These are phyloP conservation scores for Beauveria sp. DNA, from an alignment of 2,329 filamentous ascomycete genomes.

Conservation along the genomic window DNA sequence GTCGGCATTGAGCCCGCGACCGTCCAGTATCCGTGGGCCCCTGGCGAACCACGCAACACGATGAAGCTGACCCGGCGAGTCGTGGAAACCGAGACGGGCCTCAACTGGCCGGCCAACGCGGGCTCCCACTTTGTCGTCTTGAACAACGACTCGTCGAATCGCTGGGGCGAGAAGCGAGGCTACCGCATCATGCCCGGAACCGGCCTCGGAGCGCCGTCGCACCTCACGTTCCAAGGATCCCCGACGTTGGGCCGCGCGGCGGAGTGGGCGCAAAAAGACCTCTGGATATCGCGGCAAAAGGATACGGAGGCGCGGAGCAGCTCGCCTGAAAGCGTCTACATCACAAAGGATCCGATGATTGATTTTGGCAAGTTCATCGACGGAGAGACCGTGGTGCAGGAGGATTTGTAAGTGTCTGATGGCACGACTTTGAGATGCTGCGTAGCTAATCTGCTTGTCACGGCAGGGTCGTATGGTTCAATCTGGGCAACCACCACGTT, in stretches of 20 bases:
- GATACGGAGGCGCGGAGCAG: too few species aligned
- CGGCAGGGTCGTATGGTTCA: constrained; percentile 42
- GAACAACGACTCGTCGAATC: constrained; percentile 41
- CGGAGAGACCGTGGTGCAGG: too few species aligned
- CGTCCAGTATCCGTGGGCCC: too few species aligned
- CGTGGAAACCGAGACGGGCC: constrained; percentile 34
- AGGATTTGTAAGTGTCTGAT: constrained; percentile 21
- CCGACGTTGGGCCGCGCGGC: too few species aligned
- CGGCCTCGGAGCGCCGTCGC: too few species aligned
- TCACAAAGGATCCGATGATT: constrained; percentile 35
- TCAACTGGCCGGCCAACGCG: constrained; percentile 42
- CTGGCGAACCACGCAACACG: too few species aligned
- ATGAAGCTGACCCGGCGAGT: constrained; percentile 32
- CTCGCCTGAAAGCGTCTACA: background rate
- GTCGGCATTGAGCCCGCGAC: too few species aligned
- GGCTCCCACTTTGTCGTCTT: constrained; percentile 41
- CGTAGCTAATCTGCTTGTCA: constrained; percentile 14
- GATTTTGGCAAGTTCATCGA: constrained; percentile 38
- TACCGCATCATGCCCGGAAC: too few species aligned
- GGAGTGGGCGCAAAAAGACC: background rate
- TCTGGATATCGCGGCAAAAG: background rate
- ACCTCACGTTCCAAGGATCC: too few species aligned
- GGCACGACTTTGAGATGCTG: constrained; percentile 29
- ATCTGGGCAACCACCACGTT: constrained; percentile 50
- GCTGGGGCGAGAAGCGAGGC: too few species aligned